Conservation (phyloP, 2,329 filamentous ascomycete species). For the Talaromyces sp. region DNA sequence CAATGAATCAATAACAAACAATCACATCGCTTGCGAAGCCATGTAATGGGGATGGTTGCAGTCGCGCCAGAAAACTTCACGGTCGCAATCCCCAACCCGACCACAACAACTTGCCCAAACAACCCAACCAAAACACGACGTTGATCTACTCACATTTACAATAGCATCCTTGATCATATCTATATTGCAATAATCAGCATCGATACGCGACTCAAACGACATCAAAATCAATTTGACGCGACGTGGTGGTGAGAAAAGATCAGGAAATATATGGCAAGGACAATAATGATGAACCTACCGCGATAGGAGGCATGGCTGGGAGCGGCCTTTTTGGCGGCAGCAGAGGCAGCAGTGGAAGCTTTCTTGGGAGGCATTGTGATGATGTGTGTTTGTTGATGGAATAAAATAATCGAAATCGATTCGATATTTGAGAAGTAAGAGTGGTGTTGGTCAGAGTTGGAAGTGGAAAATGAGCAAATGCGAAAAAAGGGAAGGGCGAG, state of each 20-base stretch:
- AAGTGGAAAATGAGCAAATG: constrained; percentile 26
- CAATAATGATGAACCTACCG: constrained; percentile 44
- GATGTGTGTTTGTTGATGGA: constrained; percentile 16
- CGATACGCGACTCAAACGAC: constrained; percentile 47
- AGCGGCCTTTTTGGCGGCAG: constrained; percentile 56
- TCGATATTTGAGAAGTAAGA: neutral
- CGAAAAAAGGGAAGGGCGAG: constrained; percentile 35
- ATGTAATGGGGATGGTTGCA: constrained; percentile 1
- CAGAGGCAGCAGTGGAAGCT: constrained; percentile 42
- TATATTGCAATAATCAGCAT: constrained; percentile 50
- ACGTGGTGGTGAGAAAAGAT: constrained; percentile 43
- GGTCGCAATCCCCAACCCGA: constrained; percentile 19
- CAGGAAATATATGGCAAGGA: constrained; percentile 29
- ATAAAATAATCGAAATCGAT: constrained; percentile 15
- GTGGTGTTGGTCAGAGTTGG: constrained; percentile 14
- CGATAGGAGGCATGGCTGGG: constrained; percentile 61
- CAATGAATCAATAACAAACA: neutral
- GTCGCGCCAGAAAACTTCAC: constrained; percentile 23
- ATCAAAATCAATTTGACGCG: constrained; percentile 36
- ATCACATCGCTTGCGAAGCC: neutral
- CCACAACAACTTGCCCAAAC: constrained; percentile 1
- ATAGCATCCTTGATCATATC: constrained; percentile 72
- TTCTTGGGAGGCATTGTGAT: constrained; percentile 63
- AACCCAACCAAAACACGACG: constrained; percentile 37
- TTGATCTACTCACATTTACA: constrained; percentile 59